phyloP scores from a whole-genome alignment of 306 rosid species.

The Casuarina equisetifolia region DNA sequence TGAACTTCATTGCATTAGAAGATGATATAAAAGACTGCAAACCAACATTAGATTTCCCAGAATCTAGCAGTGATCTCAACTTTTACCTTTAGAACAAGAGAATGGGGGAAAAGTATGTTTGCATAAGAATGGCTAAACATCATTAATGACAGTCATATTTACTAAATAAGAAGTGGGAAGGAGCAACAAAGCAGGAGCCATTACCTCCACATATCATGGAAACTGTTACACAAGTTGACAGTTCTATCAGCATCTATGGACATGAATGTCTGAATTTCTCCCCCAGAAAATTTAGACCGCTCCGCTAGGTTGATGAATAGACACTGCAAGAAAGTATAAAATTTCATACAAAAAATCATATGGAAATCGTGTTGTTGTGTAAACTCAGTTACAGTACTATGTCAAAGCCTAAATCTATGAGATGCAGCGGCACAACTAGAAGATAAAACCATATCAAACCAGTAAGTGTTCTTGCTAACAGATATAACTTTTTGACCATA shows the following conservation, averaged over 20 bases:
- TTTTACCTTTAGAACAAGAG: not conserved
- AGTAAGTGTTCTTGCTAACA: too few relatives aligned
- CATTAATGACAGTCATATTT: too few relatives aligned
- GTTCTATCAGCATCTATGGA: constrained; percentile 90
- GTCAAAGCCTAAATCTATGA: not conserved
- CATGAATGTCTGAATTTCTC: constrained; percentile 98
- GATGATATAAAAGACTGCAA: not conserved
- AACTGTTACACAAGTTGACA: constrained; percentile 85
- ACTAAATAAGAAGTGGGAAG: constrained; percentile 1
- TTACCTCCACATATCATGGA: constrained; percentile 95
- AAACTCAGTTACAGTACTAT: not conserved
- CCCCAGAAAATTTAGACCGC: constrained; percentile 80
- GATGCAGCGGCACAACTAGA: not conserved
- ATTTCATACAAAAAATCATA: constrained; percentile 8
- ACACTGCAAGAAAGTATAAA: constrained; percentile 54
- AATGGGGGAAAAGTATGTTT: not conserved
- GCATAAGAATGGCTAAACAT: not conserved
- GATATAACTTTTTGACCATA: not conserved
- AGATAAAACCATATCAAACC: not conserved
- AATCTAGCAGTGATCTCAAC: not conserved
- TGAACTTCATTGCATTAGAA: not conserved
- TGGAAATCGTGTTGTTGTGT: not conserved
- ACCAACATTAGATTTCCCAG: not conserved
- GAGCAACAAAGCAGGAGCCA: constrained; percentile 14
- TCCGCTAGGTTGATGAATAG: constrained; percentile 69